phyloP scores from a whole-genome alignment of 176 grass and related monocot genomes.

The Carex parvula region DNA sequence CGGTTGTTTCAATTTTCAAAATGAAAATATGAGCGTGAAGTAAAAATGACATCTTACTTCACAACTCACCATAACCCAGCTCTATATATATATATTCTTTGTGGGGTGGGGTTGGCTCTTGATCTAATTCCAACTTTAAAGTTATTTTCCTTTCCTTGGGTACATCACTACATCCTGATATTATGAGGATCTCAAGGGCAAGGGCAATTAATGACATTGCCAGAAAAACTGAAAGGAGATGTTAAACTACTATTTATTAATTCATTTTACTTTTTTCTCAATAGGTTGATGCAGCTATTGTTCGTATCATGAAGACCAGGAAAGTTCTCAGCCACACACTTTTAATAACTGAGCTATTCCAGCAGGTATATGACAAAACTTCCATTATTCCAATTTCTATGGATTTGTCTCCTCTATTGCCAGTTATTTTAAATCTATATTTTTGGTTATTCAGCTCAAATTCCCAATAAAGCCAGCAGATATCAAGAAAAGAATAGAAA shows the following conservation, averaged over 20 bases:
- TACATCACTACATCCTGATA: neutral
- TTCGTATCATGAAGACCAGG: slow-evolving; percentile 98
- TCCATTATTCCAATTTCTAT: neutral
- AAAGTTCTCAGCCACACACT: slow-evolving; percentile 97
- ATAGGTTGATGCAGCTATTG: slow-evolving; percentile 93
- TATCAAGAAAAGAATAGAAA: slow-evolving; percentile 99
- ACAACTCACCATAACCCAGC: too few species aligned
- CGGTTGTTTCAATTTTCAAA: too few species aligned
- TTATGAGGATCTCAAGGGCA: neutral
- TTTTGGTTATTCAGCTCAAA: slow-evolving; percentile 65
- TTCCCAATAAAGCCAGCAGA: slow-evolving; percentile 96
- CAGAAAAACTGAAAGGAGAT: neutral
- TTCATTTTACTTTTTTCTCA: slow-evolving; percentile 14
- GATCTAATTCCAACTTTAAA: neutral
- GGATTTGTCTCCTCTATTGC: neutral
- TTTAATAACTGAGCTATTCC: slow-evolving; percentile 98
- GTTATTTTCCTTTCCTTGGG: neutral
- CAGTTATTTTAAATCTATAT: neutral
- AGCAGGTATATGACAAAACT: slow-evolving; percentile 52
- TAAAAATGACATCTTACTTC: too few species aligned
- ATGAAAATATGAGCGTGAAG: too few species aligned
- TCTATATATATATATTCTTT: too few species aligned
- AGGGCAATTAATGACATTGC: neutral
- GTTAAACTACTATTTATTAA: neutral
- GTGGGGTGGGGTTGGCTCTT: neutral